Evolutionary conservation across 257 asterid genomes (phyloP).

Genomic region (Handroanthus guayacan): DNA sequence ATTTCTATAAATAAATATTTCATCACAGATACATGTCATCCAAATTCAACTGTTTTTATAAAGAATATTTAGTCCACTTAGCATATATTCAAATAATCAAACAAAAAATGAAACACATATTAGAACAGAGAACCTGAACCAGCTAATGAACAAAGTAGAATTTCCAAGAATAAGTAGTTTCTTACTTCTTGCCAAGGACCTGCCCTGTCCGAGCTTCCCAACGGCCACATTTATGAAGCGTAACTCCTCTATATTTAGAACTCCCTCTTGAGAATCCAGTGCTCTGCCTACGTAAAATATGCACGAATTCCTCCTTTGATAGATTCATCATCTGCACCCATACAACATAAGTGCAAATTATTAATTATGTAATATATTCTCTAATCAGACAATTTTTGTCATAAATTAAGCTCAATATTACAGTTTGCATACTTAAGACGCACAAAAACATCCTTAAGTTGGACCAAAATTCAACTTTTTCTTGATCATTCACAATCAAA

Average conservation of each 20-base stretch:
- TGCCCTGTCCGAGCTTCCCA: conserved; percentile 79
- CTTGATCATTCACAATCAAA: no score
- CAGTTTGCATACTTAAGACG: not conserved
- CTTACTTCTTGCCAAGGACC: conserved; percentile 64
- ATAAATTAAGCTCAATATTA: not conserved
- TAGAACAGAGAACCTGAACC: not conserved
- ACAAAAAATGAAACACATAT: not conserved
- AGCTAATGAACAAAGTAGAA: not conserved
- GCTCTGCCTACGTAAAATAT: conserved; percentile 60
- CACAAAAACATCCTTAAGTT: not conserved
- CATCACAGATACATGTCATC: no score
- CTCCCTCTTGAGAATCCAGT: conserved; percentile 65
- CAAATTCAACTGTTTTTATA: no score
- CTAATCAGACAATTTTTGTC: no score
- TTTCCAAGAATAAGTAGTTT: not conserved
- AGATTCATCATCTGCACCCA: conserved; percentile 47
- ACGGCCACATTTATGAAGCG: conserved; percentile 69
- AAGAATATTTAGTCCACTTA: no score
- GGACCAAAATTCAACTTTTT: no score
- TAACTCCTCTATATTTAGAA: conserved; percentile 68
- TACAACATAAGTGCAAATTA: not conserved
- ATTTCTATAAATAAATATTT: no score
- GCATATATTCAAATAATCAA: no score
- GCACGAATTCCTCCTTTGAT: conserved; percentile 64
- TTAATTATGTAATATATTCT: not conserved